Conservation (phyloP, 2,329 filamentous ascomycete species). For the Leptographium radiaticola region DNA sequence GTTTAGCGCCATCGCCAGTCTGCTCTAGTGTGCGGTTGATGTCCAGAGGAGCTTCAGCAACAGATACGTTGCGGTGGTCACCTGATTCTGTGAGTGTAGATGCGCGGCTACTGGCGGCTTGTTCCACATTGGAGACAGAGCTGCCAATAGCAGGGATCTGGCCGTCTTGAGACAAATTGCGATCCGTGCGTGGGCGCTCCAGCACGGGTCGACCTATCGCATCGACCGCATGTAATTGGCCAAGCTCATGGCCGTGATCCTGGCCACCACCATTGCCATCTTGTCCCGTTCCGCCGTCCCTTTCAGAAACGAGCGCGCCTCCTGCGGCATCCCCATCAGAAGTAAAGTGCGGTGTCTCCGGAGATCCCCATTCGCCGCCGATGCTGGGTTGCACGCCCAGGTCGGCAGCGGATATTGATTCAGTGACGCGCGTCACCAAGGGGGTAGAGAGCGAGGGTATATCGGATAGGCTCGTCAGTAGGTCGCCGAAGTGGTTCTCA, state of each 20-base stretch:
- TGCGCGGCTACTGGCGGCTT: background rate
- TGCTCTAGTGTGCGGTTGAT: background rate
- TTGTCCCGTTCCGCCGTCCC: background rate
- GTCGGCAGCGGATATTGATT: background rate
- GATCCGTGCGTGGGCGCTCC: background rate
- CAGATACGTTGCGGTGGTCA: background rate
- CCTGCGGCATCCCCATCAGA: background rate
- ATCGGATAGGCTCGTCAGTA: background rate
- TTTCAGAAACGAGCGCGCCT: background rate
- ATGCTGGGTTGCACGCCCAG: background rate
- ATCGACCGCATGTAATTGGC: background rate
- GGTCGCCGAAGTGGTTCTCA: background rate
- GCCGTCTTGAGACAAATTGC: background rate
- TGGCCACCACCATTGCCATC: background rate
- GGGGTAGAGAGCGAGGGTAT: background rate
- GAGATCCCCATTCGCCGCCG: background rate
- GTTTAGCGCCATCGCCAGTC: background rate
- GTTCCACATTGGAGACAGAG: background rate
- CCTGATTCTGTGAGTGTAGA: background rate
- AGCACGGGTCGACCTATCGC: background rate
- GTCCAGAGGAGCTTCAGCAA: background rate
- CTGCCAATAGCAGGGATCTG: background rate
- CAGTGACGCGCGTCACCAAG: background rate
- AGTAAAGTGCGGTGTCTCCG: background rate
- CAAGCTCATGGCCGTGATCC: background rate